Base-by-base conservation (phyloP, 768 basidiomycete genomes). In the Terana coerulea region DNA sequence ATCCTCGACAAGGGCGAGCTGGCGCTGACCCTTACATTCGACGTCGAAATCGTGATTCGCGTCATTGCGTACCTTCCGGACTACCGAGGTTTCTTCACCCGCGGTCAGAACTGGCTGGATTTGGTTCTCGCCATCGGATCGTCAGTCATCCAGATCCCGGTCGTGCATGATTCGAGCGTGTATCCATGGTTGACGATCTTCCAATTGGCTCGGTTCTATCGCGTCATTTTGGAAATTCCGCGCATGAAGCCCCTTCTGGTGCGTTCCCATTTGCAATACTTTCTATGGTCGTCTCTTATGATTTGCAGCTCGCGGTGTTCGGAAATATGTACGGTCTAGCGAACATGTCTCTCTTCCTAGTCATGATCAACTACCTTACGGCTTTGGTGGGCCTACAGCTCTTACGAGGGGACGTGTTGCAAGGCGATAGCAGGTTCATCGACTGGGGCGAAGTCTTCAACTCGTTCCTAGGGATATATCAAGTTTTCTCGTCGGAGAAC, bases 131-230 rank as follows among this genome's bases (percentile, higher is more conserved):
- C 90, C 0, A 64, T 95, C 33, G 79, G 76, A 0, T 83, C 85
- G 10, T 86, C 76, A 40, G 70, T 94, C 60, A 90, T 97, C 12
- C 91, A 95, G 64, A 85, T 97, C 26, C 95, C 95, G 0, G 75
- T 62, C 14, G 84, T 98, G 21, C 77, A 78, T 47, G 54, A 75
- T 8, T 84, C 85, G 5, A 52, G 59, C 6, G 72, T 83, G 3
- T 95, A 95, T 61, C 79, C 86, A 0, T 98, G 95, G 95, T 76
- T 97, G 57, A 95, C 91, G 2, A 76, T 88, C 26, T 89, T 98
- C 60, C 90, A 92, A 64, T 72, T 97, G 12, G 74, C 75, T 59
- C 75, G 95, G 60, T 98, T 95, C 71, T 97, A 98, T 66, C 76
- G 95, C 2, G 91, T 97, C 39, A 91, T 98, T 60, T 65, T 98